Evolutionary conservation across 1,139 yeast species (phyloP).

Genomic region (Yarrowia galli): DNA sequence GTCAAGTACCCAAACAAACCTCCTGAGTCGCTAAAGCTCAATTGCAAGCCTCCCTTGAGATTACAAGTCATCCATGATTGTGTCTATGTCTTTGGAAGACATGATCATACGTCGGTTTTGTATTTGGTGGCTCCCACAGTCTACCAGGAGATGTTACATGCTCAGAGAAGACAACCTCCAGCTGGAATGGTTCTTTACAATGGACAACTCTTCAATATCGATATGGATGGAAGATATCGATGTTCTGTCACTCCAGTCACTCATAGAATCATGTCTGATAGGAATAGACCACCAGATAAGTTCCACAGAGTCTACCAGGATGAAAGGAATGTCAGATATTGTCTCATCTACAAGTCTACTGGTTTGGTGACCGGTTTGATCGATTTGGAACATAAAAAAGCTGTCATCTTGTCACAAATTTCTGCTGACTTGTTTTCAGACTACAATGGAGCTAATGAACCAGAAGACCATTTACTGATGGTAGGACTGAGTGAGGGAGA

Average conservation of each 20-base stretch:
- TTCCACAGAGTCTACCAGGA: conserved; percentile 20
- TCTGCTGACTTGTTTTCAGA: neutral
- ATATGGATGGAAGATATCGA: conserved; percentile 13
- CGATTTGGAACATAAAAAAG: neutral
- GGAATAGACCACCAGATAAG: conserved; percentile 22
- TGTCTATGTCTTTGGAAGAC: conserved; percentile 7
- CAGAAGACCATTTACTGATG: conserved; percentile 10
- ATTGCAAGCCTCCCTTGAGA: conserved; percentile 6
- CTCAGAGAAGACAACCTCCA: neutral
- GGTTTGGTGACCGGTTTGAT: neutral
- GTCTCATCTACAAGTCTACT: conserved; percentile 4
- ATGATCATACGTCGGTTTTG: conserved; percentile 1
- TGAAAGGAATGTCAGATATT: neutral
- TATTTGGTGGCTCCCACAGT: neutral
- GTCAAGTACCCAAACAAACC: conserved; percentile 4
- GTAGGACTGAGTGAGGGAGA: neutral
- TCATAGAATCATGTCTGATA: neutral
- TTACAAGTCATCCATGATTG: neutral
- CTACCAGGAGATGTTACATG: neutral
- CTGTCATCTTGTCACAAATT: neutral
- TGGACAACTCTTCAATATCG: neutral
- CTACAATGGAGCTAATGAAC: conserved; percentile 4
- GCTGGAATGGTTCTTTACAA: conserved; percentile 15
- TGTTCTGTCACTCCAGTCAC: neutral
- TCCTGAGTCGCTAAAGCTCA: neutral